These are phyloP conservation scores for Blastobotrys chiropterorum DNA, from an alignment of 805 yeast genomes.

Conservation along the genomic window DNA sequence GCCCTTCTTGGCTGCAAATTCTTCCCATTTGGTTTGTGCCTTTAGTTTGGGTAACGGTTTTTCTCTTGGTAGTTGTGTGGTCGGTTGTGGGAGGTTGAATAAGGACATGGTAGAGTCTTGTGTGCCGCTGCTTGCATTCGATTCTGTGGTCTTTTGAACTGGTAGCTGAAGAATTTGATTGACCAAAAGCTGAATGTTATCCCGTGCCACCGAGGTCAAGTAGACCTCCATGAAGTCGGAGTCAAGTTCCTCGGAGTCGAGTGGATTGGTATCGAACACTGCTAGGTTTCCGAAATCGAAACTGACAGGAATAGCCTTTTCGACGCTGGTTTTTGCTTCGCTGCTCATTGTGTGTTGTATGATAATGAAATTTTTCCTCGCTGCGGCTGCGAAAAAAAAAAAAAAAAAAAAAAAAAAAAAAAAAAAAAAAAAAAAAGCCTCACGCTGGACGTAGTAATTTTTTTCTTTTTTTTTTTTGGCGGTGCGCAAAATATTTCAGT, in stretches of 20 bases:
- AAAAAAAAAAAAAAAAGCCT: too few species aligned
- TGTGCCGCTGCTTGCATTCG: slow-evolving; percentile 48
- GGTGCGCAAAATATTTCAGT: too few species aligned
- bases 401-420: too few species aligned
- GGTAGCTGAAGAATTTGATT: slow-evolving; percentile 90
- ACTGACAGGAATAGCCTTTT: slow-evolving; percentile 81
- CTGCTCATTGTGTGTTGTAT: neutral
- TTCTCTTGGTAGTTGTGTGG: slow-evolving; percentile 83
- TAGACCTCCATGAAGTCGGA: slow-evolving; percentile 54
- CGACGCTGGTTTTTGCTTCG: slow-evolving; percentile 34
- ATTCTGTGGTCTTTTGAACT: slow-evolving; percentile 76
- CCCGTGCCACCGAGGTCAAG: slow-evolving; percentile 67
- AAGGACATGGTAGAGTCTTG: slow-evolving; percentile 69
- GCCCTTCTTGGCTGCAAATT: slow-evolving; percentile 93
- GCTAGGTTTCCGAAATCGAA: slow-evolving; percentile 90
- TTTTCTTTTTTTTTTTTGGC: too few species aligned
- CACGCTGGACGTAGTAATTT: too few species aligned
- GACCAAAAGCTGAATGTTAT: slow-evolving; percentile 83
- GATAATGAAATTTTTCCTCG: neutral
- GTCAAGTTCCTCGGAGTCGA: slow-evolving; percentile 57
- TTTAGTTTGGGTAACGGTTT: slow-evolving; percentile 91
- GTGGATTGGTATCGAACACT: slow-evolving; percentile 82
- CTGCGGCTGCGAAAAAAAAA: neutral
- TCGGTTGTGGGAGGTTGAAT: slow-evolving; percentile 77
- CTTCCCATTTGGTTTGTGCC: slow-evolving; percentile 93